These are phyloP conservation scores for Zea luxurians DNA, from an alignment of 176 grass and related monocot genomes.

Conservation along the genomic window DNA sequence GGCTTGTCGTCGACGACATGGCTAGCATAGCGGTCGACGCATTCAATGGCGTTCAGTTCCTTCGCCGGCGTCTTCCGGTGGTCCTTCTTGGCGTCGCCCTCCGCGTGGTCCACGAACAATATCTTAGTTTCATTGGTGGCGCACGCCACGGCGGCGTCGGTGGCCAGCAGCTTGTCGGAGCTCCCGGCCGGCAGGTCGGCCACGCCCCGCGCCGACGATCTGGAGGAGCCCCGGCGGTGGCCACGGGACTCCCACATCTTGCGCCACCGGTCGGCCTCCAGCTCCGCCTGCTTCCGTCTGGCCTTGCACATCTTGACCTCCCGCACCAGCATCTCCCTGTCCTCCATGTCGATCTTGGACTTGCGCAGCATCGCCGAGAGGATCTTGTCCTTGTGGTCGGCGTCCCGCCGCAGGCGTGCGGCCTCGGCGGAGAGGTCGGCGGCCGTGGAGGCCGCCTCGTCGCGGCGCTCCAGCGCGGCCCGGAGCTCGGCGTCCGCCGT, in stretches of 20 bases:
- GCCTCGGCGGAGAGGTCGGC: constrained; percentile 54
- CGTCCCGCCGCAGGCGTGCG: constrained; percentile 52
- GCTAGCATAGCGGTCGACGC: constrained; percentile 42
- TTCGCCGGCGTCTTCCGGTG: constrained; percentile 31
- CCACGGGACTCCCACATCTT: constrained; percentile 64
- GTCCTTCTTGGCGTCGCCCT: constrained; percentile 43
- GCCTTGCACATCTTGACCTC: constrained; percentile 77
- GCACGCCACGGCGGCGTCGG: constrained; percentile 23
- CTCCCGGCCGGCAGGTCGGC: constrained; percentile 39
- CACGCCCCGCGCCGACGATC: constrained; percentile 37
- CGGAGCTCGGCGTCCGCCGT: constrained; percentile 44
- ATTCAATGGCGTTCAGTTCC: constrained; percentile 38
- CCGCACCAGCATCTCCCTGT: constrained; percentile 65
- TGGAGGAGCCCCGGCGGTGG: constrained; percentile 50
- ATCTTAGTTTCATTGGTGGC: constrained; percentile 46
- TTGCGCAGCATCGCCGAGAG: constrained; percentile 84
- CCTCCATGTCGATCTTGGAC: constrained; percentile 72
- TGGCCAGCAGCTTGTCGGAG: constrained; percentile 31
- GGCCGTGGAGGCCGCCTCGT: constrained; percentile 43
- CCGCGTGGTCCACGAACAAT: constrained; percentile 61
- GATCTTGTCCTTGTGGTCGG: constrained; percentile 85
- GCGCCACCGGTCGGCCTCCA: constrained; percentile 70
- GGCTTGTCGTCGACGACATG: constrained; percentile 56
- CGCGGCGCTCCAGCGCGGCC: constrained; percentile 29
- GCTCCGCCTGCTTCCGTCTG: constrained; percentile 71